Evolutionary conservation across 2,329 filamentous ascomycete genomes (phyloP), one percentile per base, ranked within the genome.

Genomic region (Helicocarpus griseus): DNA sequence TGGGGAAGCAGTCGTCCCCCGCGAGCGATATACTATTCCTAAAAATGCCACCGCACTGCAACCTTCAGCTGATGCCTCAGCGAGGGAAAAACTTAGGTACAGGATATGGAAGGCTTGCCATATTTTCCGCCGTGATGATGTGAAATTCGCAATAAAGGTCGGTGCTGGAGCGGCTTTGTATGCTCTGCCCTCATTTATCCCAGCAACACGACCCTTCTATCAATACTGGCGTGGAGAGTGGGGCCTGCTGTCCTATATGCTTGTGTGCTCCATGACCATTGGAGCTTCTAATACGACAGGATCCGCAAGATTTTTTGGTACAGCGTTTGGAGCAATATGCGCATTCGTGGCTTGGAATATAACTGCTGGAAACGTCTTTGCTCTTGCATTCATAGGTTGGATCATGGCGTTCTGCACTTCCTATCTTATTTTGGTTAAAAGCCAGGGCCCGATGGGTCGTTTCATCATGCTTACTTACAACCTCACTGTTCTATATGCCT

Each of bases 401-500:
- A 62, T 89, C 1, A 84, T 95, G 61, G 83, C 87, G 7, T 76
- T 90, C 29, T 85, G 83, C 64, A 93, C 88, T 59, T 95, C 95
- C 63, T 95, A 91, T 68, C 83, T 96, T 61, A 96, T 94, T 58
- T 74, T 97, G 49, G 87, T 85, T 26, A 79, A 83, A 62, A 85
- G 86, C 41, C 91, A 91, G 65, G 90, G 87, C 0, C 89, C 91
- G 0, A 85, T 97, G 69, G 91, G 90, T 39, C 84, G 93, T 48
- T 97, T 96, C 64, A 93, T 94, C 56, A 80, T 97, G 63, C 79
- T 98, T 43, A 95, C 91, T 1, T 98, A 97, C 75, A 98, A 98
- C 63, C 83, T 98, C 40, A 91, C 88, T 17, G 89, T 89, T 6
- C 77, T 98, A 2, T 98, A 98, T 66, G 89, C 90, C 8, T 98